Conservation (phyloP, 2,329 filamentous ascomycete species). For the Keithomyces neogunnii region DNA sequence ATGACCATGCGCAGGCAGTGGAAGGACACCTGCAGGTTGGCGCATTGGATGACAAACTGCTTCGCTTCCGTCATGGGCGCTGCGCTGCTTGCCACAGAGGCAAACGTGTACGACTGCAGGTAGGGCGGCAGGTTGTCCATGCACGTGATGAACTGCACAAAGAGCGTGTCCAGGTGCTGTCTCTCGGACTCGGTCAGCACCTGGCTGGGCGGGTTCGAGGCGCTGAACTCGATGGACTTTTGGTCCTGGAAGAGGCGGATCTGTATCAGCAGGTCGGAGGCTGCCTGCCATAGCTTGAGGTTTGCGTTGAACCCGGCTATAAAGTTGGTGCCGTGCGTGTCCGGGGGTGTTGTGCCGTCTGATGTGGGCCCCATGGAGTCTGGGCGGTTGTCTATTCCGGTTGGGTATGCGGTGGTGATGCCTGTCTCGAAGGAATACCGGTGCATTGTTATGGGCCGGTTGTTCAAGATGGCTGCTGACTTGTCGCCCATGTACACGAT, state of each 20-base stretch:
- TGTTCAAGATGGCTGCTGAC: conserved; percentile 29
- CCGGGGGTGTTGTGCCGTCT: conserved; percentile 7
- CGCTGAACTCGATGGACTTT: conserved; percentile 7
- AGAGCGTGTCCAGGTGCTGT: conserved; percentile 25
- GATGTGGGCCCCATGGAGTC: conserved; percentile 7
- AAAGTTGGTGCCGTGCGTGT: conserved; percentile 16
- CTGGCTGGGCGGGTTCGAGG: not conserved
- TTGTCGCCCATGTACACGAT: conserved; percentile 32
- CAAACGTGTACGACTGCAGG: conserved; percentile 21
- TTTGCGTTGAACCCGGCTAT: conserved; percentile 34
- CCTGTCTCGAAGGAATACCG: conserved; percentile 31
- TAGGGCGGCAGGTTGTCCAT: conserved; percentile 29
- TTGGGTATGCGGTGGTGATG: conserved; percentile 27
- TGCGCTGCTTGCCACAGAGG: conserved; percentile 7
- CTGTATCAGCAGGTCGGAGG: conserved; percentile 29
- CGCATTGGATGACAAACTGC: conserved; percentile 29
- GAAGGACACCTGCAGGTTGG: conserved; percentile 30
- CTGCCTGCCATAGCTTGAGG: conserved; percentile 30
- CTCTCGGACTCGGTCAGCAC: conserved; percentile 17
- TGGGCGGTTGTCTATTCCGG: conserved; percentile 20
- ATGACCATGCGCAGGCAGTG: conserved; percentile 35
- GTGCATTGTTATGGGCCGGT: conserved; percentile 34
- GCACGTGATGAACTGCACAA: conserved; percentile 31
- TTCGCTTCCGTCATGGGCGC: conserved; percentile 16
- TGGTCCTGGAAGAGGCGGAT: conserved; percentile 23